Evolutionary conservation across 257 asterid genomes (phyloP).

Genomic region (Echites panduratus): DNA sequence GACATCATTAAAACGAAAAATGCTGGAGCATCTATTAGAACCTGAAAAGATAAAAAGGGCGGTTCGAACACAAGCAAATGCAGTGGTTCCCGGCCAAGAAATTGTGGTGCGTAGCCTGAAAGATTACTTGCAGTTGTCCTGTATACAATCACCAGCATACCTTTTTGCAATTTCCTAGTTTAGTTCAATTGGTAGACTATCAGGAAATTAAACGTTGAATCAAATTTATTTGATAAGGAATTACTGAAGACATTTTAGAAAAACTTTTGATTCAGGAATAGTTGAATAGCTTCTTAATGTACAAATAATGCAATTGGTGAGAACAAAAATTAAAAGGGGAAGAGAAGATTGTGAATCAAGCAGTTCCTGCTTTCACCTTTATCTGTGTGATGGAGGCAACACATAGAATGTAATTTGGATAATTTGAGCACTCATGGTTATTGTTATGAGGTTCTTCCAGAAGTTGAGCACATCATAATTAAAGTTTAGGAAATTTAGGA

Average conservation of each 20-base stretch:
- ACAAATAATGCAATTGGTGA: background rate
- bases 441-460: background rate
- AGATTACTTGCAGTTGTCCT: background rate
- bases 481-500: background rate
- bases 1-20: constrained; percentile 44
- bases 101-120: constrained; percentile 29
- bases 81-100: constrained; percentile 10
- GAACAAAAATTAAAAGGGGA: background rate
- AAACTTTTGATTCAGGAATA: background rate
- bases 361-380: background rate
- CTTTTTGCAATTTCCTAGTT: background rate
- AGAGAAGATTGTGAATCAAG: background rate
- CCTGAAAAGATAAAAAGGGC: constrained; percentile 41
- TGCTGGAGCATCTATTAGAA: constrained; percentile 30
- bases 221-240: background rate
- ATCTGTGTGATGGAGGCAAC: background rate
- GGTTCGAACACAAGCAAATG: constrained; percentile 23
- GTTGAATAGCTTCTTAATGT: background rate
- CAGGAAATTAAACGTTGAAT: background rate
- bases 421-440: too few relatives aligned
- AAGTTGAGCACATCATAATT: background rate
- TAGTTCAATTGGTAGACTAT: background rate
- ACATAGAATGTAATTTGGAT: background rate
- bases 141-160: background rate
- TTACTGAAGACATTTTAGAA: background rate